A percentile compares a stretch with the other conserved stretches of the same genome.
These are phyloP conservation scores for Chytriomyces sp. DNA, from an alignment of 192 early-diverging fungal species.

Conservation along the genomic window DNA sequence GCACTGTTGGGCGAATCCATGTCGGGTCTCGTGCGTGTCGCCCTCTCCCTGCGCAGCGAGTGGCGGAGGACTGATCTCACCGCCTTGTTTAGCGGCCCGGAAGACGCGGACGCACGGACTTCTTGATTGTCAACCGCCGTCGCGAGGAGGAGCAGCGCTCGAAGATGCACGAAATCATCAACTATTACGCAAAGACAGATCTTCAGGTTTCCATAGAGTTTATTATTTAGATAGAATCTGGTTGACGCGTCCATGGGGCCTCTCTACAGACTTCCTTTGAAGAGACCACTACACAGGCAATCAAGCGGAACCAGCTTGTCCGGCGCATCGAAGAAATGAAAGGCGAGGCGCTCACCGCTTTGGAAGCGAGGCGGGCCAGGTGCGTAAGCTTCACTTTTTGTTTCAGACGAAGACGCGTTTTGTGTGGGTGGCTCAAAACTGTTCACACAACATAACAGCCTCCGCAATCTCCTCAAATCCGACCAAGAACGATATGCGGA, in stretches of 20 bases:
- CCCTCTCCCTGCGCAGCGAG: too few species aligned
- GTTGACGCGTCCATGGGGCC: too few species aligned
- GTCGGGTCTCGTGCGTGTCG: too few species aligned
- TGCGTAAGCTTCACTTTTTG: too few species aligned
- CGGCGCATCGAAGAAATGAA: slow-evolving; percentile 36
- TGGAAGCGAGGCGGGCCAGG: slow-evolving; percentile 41
- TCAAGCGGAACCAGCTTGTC: slow-evolving; percentile 41
- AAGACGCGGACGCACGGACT: slow-evolving; percentile 39
- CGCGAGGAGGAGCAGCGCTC: slow-evolving; percentile 43
- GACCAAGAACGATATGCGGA: slow-evolving; percentile 40
- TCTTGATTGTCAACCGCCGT: slow-evolving; percentile 47
- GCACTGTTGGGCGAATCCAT: too few species aligned
- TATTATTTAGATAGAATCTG: too few species aligned
- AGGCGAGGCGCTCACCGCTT: slow-evolving; percentile 14
- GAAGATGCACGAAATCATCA: slow-evolving; percentile 32
- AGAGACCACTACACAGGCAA: slow-evolving; percentile 36
- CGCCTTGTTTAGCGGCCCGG: too few species aligned
- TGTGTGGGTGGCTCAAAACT: neutral
- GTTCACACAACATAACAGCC: slow-evolving; percentile 13
- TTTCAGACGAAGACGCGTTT: neutral
- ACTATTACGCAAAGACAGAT: slow-evolving; percentile 44
- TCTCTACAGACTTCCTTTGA: slow-evolving; percentile 48
- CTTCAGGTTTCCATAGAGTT: slow-evolving; percentile 18
- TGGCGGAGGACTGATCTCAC: too few species aligned
- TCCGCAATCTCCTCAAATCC: slow-evolving; percentile 30